A percentile compares a stretch with the other conserved stretches of the same genome.
phyloP scores from a whole-genome alignment of 208 protist species.

The Acanthamoeba royreba region DNA sequence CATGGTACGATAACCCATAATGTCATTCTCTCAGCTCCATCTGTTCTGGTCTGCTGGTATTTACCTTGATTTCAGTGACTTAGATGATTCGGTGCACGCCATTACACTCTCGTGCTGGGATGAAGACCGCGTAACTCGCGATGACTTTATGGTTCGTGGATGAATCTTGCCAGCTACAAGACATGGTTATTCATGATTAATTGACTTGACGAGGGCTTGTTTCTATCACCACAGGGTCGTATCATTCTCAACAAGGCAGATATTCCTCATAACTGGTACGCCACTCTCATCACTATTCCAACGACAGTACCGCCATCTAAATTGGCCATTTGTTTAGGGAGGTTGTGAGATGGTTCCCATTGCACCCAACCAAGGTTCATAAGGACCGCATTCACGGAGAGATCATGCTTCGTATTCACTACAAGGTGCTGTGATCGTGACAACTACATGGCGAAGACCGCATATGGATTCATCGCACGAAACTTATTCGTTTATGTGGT shows the following conservation, averaged over 20 bases:
- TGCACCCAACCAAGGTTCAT: not conserved
- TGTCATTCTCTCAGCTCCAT: not conserved
- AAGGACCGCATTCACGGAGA: not conserved
- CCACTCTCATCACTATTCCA: too few relatives aligned
- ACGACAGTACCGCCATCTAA: too few relatives aligned
- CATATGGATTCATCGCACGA: too few relatives aligned
- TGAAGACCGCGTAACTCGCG: not conserved
- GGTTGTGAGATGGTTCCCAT: not conserved
- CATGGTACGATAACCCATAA: not conserved
- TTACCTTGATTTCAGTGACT: too few relatives aligned
- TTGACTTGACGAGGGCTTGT: too few relatives aligned
- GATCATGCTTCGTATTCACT: not conserved
- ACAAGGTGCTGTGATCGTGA: too few relatives aligned
- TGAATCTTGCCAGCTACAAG: too few relatives aligned
- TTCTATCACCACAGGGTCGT: too few relatives aligned
- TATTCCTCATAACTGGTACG: not conserved
- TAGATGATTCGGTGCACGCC: not conserved
- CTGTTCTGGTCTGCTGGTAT: not conserved
- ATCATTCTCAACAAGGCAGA: not conserved
- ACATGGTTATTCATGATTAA: too few relatives aligned
- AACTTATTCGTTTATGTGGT: too few relatives aligned
- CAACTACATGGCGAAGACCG: too few relatives aligned
- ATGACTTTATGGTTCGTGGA: not conserved
- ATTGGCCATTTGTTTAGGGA: not conserved
- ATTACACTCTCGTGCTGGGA: conserved; percentile 6